These are phyloP conservation scores for Encephalitozoon intestinalis DNA, from an alignment of 371 early-diverging fungal genomes.

Conservation along the genomic window DNA sequence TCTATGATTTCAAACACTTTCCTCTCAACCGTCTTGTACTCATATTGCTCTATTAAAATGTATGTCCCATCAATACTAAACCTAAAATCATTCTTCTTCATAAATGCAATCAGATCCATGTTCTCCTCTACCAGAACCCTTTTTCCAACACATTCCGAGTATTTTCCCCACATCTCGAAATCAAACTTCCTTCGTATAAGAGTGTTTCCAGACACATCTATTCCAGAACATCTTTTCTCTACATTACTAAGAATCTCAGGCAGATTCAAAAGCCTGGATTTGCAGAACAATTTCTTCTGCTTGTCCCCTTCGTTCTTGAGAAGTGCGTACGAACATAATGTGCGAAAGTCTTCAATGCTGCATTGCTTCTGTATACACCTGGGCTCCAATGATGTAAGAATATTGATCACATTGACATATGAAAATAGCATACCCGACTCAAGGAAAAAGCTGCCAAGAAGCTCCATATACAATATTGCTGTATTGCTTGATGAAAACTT, in stretches of 20 bases:
- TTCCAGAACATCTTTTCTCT: not conserved
- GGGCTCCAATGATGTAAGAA: not conserved
- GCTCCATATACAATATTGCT: not conserved
- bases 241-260: not conserved
- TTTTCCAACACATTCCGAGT: not conserved
- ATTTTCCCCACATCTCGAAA: slow-evolving; percentile 1
- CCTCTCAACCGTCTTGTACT: not conserved
- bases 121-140: not conserved
- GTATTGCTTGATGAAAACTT: not conserved
- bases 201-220: not conserved
- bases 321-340: not conserved
- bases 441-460: not conserved
- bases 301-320: slow-evolving; percentile 34
- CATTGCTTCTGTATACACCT: not conserved
- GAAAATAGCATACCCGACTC: not conserved
- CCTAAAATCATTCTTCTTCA: slow-evolving; percentile 27
- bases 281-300: slow-evolving; percentile 15
- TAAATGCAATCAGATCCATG: slow-evolving; percentile 10
- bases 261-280: not conserved
- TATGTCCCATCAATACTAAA: slow-evolving; percentile 13
- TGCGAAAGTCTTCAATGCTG: not conserved
- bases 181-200: not conserved
- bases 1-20: slow-evolving; percentile 37
- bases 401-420: not conserved
- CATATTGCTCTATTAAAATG: not conserved